Percentiles rank a stretch among this genome's conserved stretches.
Conservation (phyloP, 768 basidiomycete species). For the Tylopilus subfusipes region DNA sequence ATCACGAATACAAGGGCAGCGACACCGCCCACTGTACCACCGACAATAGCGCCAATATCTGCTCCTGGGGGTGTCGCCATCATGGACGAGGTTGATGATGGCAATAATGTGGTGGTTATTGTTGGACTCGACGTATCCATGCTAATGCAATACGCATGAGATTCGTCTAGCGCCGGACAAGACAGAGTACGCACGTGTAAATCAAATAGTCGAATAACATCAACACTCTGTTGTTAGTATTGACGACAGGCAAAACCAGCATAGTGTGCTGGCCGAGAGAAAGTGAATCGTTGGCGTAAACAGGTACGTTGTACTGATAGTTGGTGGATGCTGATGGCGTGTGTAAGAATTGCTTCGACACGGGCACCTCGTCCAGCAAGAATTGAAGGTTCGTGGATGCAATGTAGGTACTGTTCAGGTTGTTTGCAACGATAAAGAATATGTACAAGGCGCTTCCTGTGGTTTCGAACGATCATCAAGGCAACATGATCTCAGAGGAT, state of each 20-base stretch:
- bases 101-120: background rate
- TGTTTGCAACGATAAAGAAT: conserved; percentile 19
- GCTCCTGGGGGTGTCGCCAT: background rate
- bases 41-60: conserved; percentile 2
- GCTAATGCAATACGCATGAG: background rate
- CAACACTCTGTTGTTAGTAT: background rate
- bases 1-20: background rate
- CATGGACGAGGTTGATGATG: background rate
- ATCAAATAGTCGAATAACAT: conserved; percentile 20
- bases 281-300: conserved; percentile 12
- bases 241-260: conserved; percentile 2
- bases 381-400: conserved; percentile 7
- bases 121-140: background rate
- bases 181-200: conserved; percentile 11
- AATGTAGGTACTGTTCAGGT: background rate
- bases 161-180: background rate
- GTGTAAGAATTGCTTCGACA: conserved; percentile 1
- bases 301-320: conserved; percentile 14
- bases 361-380: background rate
- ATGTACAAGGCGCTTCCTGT: conserved; percentile 19
- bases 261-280: conserved; percentile 4
- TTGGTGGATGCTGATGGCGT: background rate
- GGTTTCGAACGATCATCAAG: background rate
- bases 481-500: background rate
- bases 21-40: conserved; percentile 4